A percentile compares a stretch with the other conserved stretches of the same genome.
Evolutionary conservation across 208 protist species (phyloP).

Genomic region (Acanthamoeba castellanii): DNA sequence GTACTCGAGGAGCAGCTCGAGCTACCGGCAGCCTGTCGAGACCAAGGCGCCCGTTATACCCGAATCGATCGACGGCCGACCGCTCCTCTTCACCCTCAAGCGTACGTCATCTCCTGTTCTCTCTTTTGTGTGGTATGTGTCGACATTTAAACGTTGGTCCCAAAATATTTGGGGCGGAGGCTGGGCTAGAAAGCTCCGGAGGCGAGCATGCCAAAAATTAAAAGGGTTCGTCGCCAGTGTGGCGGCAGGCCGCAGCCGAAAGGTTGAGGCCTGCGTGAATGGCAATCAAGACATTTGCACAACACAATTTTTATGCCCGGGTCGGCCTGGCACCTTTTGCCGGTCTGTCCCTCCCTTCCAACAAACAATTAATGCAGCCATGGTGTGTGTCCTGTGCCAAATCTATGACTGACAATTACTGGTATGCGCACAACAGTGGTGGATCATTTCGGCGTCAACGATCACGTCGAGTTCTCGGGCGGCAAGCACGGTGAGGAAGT

Average conservation of each 20-base stretch:
- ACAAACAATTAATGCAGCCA: not conserved
- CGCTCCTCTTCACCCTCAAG: slow-evolving; percentile 34
- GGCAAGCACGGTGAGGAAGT: slow-evolving; percentile 17
- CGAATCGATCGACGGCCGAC: slow-evolving; percentile 33
- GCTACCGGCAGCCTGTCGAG: not conserved
- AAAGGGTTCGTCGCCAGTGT: slow-evolving; percentile 41
- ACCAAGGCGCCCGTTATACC: slow-evolving; percentile 25
- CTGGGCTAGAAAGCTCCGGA: not conserved
- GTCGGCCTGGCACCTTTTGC: slow-evolving; percentile 30
- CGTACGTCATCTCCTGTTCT: not conserved
- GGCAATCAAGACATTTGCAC: slow-evolving; percentile 67
- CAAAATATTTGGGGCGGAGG: not conserved
- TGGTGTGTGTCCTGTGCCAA: not conserved
- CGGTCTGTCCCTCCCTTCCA: slow-evolving; percentile 1
- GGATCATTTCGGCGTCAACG: slow-evolving; percentile 1
- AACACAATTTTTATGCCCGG: slow-evolving; percentile 44
- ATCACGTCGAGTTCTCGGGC: not conserved
- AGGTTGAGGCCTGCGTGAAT: slow-evolving; percentile 3
- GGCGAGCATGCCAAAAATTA: not conserved
- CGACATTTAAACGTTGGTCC: not conserved
- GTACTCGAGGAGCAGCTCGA: not conserved
- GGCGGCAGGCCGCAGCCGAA: not conserved
- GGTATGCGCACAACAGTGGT: not conserved
- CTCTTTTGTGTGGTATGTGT: not conserved
- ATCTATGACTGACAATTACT: not conserved